Evolutionary conservation across 192 early-diverging fungal genomes (phyloP), one percentile per base, ranked within the genome.

Genomic region (Gamsiella multidivaricata): DNA sequence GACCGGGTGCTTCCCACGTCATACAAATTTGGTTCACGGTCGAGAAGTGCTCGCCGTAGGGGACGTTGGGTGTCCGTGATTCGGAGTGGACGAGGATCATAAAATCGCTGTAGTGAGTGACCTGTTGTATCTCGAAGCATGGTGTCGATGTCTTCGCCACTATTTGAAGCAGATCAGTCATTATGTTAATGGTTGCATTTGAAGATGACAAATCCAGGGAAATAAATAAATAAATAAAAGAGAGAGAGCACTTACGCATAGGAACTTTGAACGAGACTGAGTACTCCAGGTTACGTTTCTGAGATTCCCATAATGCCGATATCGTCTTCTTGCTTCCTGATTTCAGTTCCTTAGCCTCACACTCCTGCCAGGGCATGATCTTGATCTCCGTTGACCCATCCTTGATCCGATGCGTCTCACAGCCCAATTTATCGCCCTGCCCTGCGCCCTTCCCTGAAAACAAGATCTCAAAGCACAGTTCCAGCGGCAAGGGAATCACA

Each of bases 21-120:
- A 73, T 52, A 17, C 70, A 73, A 32, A 73, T 73, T 41, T 73
- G 70, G 31, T 65, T 63, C 45, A 73, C 55, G 5, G 62, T 64
- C 15, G 70, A 65, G 52, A 73, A 65, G 22, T 59, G 61, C 17
- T 73, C 61, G 9, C 70, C 70, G 37, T 65, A 64, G 5, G 70
- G 55, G 0, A 59, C 61, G 54, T 65, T 65, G 7, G 70, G 70
- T 0, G 60, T 71, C 17, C 34, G 46, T 8, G 62, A 50, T 22
- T 73, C 70, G 11, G 62, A 64, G 6, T 59, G 61, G 20, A 73
- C 49, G 5, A 51, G 37, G n/a, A 73, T 65, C 31, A 39, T 34
- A 42, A 50, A 64, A 46, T 58, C 43, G 2, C 52, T 26, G 34
- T 56, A 55, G 0, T 63, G 60, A 20, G 32, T 51, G 17, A 71